Percentiles rank a stretch among this genome's conserved stretches.
phyloP scores from a whole-genome alignment of 331 rosid species.

The Phaseolus coccineus region DNA sequence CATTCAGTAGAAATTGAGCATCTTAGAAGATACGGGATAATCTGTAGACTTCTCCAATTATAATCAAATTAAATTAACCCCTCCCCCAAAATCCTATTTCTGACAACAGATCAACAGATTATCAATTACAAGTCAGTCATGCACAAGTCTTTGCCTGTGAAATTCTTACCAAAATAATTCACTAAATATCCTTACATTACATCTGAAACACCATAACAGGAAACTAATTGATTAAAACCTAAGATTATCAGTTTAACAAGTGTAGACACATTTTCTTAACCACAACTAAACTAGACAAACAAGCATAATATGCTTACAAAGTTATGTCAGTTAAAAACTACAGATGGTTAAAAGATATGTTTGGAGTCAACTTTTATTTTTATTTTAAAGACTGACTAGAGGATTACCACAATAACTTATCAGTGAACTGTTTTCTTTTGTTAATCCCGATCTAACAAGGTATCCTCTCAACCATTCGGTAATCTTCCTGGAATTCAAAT shows the following conservation, averaged over 20 bases:
- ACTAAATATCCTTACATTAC: background rate
- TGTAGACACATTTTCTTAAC: background rate
- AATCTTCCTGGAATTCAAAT: background rate
- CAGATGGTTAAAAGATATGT: background rate
- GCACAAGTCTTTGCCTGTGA: conserved; percentile 12
- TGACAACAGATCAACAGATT: conserved; percentile 5
- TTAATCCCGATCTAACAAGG: background rate
- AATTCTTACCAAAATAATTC: background rate
- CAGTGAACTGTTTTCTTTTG: background rate
- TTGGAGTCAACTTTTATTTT: background rate
- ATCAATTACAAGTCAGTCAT: conserved; percentile 10
- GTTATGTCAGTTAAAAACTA: conserved; percentile 2
- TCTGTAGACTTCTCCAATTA: background rate
- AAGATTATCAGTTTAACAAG: background rate
- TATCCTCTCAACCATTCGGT: background rate
- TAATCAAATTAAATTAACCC: conserved; percentile 28
- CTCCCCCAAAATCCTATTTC: conserved; percentile 17
- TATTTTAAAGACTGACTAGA: no score
- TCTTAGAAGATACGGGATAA: background rate
- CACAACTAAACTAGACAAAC: conserved; percentile 3
- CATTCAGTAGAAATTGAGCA: background rate
- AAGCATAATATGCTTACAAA: conserved; percentile 4
- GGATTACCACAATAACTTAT: background rate
- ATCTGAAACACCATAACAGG: conserved; percentile 18
- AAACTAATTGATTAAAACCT: background rate